Conservation (phyloP, 148 eudicot species). For the Rhododendron molle region DNA sequence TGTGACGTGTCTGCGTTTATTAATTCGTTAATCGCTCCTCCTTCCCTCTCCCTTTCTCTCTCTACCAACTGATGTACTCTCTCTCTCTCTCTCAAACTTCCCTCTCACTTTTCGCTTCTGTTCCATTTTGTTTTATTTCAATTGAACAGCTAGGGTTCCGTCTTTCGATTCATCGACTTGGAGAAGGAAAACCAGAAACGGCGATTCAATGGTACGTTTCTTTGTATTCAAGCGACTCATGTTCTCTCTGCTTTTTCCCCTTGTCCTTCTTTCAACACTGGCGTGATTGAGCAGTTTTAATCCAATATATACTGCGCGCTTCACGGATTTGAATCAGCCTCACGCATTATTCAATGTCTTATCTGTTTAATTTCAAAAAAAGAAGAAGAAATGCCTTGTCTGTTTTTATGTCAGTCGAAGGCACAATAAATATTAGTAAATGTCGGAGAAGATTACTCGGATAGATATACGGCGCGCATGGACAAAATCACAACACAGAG, state of each 20-base stretch:
- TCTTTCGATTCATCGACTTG: background rate
- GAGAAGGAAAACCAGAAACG: background rate
- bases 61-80: background rate
- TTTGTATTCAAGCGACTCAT: background rate
- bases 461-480: background rate
- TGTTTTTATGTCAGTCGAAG: background rate
- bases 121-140: background rate
- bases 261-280: background rate
- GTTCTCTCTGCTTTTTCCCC: conserved; percentile 2
- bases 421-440: background rate
- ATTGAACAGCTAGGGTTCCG: conserved; percentile 1
- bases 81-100: conserved; percentile 1
- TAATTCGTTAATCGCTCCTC: conserved; percentile 8
- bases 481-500: background rate
- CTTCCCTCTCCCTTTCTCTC: conserved; percentile 6
- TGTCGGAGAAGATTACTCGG: background rate
- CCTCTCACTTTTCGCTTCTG: background rate
- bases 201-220: conserved; percentile 8
- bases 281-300: background rate
- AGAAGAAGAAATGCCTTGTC: background rate
- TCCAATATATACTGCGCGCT: background rate
- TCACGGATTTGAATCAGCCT: background rate
- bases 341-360: background rate
- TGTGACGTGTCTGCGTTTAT: conserved; percentile 16
- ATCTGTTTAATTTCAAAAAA: background rate